These are phyloP conservation scores for Trichoderma oligosporum DNA, from an alignment of 2,329 filamentous ascomycete species.

Conservation along the genomic window DNA sequence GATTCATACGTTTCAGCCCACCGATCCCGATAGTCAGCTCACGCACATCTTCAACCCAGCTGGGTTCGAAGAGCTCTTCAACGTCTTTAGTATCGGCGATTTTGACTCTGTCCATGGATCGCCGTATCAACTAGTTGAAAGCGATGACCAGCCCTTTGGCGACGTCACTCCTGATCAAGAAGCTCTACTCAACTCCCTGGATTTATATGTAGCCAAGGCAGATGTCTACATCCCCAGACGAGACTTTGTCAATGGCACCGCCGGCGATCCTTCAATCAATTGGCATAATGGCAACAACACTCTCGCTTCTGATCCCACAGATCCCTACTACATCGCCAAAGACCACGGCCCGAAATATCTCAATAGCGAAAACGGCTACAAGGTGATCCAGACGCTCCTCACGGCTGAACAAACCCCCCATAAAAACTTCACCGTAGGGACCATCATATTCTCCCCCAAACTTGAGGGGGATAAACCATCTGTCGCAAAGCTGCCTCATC, in stretches of 20 bases:
- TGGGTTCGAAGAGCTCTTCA: conserved; percentile 25
- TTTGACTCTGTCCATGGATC: conserved; percentile 17
- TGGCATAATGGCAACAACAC: conserved; percentile 25
- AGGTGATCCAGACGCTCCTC: conserved; percentile 24
- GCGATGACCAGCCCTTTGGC: conserved; percentile 22
- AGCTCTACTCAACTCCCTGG: conserved; percentile 16
- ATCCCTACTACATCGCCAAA: conserved; percentile 25
- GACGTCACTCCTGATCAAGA: conserved; percentile 20
- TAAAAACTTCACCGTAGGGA: conserved; percentile 25
- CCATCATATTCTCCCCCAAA: conserved; percentile 22
- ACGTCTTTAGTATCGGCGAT: conserved; percentile 20
- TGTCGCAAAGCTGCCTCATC: conserved; percentile 18
- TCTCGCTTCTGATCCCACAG: conserved; percentile 10
- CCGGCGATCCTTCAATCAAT: conserved; percentile 16
- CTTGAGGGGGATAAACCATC: conserved; percentile 19
- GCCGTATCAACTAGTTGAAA: conserved; percentile 20
- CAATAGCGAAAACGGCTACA: conserved; percentile 24
- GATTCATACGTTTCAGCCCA: conserved; percentile 27
- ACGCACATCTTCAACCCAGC: conserved; percentile 26
- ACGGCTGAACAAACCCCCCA: conserved; percentile 20
- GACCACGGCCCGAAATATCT: conserved; percentile 26
- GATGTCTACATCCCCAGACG: conserved; percentile 22
- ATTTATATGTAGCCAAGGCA: conserved; percentile 20
- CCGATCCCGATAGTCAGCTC: conserved; percentile 25
- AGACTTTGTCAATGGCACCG: conserved; percentile 26